A percentile compares a stretch with the other conserved stretches of the same genome.
Evolutionary conservation across 2,329 filamentous ascomycete genomes (phyloP).

Genomic region (Tolypocladium inflatum): DNA sequence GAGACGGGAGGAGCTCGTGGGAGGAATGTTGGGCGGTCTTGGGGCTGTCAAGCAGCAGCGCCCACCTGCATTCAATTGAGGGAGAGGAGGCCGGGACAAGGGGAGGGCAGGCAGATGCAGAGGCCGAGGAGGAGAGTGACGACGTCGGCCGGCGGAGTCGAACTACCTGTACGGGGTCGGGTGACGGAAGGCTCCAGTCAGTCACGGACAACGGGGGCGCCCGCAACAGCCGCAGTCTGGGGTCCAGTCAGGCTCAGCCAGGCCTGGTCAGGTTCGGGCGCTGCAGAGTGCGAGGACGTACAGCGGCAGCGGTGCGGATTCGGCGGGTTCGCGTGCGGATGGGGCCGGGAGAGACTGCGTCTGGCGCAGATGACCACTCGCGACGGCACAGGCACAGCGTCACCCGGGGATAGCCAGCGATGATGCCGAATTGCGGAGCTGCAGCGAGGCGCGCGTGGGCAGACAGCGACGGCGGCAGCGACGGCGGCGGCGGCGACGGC

Average conservation of each 20-base stretch:
- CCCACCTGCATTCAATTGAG: slow-evolving; percentile 41
- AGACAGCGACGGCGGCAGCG: no score
- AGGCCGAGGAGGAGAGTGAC: slow-evolving; percentile 8
- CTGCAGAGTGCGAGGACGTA: not conserved
- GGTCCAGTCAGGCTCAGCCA: not conserved
- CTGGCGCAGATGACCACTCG: slow-evolving; percentile 3
- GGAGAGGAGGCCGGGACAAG: slow-evolving; percentile 11
- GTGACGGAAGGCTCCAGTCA: slow-evolving; percentile 8
- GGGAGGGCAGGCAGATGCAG: slow-evolving; percentile 21
- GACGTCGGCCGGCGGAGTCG: slow-evolving; percentile 14
- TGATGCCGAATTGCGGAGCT: slow-evolving; percentile 1
- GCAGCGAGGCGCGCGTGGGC: not conserved
- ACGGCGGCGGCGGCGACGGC: not conserved
- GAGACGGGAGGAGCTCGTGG: slow-evolving; percentile 56
- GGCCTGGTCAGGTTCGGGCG: not conserved
- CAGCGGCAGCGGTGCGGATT: not conserved
- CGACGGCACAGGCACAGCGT: not conserved
- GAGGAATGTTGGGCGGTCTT: slow-evolving; percentile 76
- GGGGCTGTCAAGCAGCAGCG: slow-evolving; percentile 73
- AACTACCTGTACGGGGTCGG: slow-evolving; percentile 16
- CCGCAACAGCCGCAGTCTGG: not conserved
- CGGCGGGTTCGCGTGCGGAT: not conserved
- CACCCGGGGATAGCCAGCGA: not conserved
- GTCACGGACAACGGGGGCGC: not conserved
- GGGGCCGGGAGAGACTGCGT: not conserved